Evolutionary conservation across 768 basidiomycete genomes (phyloP), one percentile per base, ranked within the genome.

Genomic region (Naganishia randhawae): DNA sequence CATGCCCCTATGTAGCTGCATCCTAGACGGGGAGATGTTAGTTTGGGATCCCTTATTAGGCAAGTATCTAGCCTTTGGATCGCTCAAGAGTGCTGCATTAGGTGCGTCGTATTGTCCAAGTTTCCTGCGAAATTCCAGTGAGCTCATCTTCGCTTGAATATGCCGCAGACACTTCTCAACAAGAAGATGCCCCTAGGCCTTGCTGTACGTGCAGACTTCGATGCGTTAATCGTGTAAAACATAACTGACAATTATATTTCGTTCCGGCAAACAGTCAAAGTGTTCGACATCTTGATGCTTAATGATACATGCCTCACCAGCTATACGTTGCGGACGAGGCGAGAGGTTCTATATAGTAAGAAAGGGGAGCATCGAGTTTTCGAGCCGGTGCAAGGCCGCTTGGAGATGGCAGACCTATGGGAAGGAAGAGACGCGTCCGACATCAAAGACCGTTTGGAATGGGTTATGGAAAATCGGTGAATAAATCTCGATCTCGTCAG

Each of bases 21-120:
- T 98, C 53, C 80, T 99, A 16, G 96, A 99, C 73, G 96, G 96
- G 0, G 96, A 99, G 78, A 98, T 99, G 95, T 82, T 99, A 35
- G 95, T 97, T 2, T 98, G 90, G 90, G 96, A 98, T 79, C 95
- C 95, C 0, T 83, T 89, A 3, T 87, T 91, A 0, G 88, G 89
- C 73, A 86, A 90, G 25, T 90, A 91, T 74, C 82, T 96, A 22
- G 91, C 95, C 0, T 98, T 99, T 70, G 96, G 96, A 1, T 90
- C 87, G 0, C 82, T 99, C 57, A 99, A 99, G 80, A 91, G 92
- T 0, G 92, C 92, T 50, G 94, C 94, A 0, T 82, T 89, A 17
- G 90, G 91, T 92, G 68, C 48, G 83, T 70, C 13, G 13, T 22
- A 3, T 19, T 33, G 25, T 52, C 16, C 31, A 31, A 31, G 19